Evolutionary conservation across 1,139 yeast genomes (phyloP).

Genomic region (Lodderomyces orthopsilosis): DNA sequence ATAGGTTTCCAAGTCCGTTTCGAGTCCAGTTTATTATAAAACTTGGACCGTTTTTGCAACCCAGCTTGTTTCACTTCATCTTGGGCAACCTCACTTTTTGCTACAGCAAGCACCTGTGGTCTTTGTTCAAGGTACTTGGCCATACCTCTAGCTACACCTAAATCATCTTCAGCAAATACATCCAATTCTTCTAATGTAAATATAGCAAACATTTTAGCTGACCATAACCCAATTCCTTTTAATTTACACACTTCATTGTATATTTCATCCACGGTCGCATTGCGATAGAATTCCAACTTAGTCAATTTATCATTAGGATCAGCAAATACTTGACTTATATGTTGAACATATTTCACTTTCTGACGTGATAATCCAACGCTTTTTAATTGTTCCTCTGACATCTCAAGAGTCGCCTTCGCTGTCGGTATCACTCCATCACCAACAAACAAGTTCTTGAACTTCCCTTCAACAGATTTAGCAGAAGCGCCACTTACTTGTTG

Average conservation of each 20-base stretch:
- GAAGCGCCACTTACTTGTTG: slow-evolving; percentile 90
- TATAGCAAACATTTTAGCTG: slow-evolving; percentile 81
- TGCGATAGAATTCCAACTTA: slow-evolving; percentile 34
- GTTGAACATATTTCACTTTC: slow-evolving; percentile 63
- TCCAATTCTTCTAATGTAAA: slow-evolving; percentile 67
- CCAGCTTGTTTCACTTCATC: slow-evolving; percentile 28
- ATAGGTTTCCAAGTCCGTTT: slow-evolving; percentile 58
- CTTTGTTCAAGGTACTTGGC: slow-evolving; percentile 58
- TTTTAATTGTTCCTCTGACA: slow-evolving; percentile 49
- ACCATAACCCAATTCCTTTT: slow-evolving; percentile 89
- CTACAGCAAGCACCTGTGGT: slow-evolving; percentile 46
- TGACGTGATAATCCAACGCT: slow-evolving; percentile 68
- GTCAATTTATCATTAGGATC: slow-evolving; percentile 37
- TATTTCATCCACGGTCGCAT: slow-evolving; percentile 44
- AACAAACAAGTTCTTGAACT: slow-evolving; percentile 39
- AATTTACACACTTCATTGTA: slow-evolving; percentile 53
- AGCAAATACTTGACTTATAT: slow-evolving; percentile 58
- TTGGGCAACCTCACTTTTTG: slow-evolving; percentile 31
- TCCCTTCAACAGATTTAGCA: slow-evolving; percentile 59
- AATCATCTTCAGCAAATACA: slow-evolving; percentile 74
- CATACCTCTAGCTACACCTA: slow-evolving; percentile 83
- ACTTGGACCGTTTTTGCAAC: slow-evolving; percentile 36
- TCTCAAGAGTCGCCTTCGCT: slow-evolving; percentile 45
- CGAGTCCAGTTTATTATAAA: slow-evolving; percentile 35
- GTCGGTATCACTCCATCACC: slow-evolving; percentile 41